Conservation (phyloP, 257 asterid species). For the Knoxia roxburghii region DNA sequence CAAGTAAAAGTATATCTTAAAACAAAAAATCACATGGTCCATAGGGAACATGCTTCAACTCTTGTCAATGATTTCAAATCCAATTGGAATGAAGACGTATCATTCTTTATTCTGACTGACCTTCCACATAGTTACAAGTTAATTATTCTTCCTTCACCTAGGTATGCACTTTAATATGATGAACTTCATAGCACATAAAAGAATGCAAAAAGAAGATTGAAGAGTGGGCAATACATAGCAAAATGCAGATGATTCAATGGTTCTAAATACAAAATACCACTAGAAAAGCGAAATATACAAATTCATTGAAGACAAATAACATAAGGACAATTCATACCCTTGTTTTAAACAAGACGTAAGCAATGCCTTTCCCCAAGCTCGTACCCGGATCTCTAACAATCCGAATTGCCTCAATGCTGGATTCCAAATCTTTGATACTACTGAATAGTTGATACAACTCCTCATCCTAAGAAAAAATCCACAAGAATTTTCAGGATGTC, state of each 20-base stretch:
- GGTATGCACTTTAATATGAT: neutral
- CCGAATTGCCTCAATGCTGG: constrained; percentile 76
- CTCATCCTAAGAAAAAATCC: constrained; percentile 54
- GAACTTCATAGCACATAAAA: too few species aligned
- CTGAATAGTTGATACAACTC: constrained; percentile 73
- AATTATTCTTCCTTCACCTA: neutral
- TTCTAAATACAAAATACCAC: neutral
- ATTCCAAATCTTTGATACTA: constrained; percentile 62
- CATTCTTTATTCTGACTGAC: neutral
- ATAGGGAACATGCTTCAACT: neutral
- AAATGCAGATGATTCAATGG: neutral
- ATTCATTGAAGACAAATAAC: neutral
- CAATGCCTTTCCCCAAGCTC: constrained; percentile 92
- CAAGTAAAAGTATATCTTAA: neutral
- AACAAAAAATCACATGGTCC: neutral
- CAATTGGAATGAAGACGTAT: neutral
- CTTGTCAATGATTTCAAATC: neutral
- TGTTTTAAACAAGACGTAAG: constrained; percentile 82
- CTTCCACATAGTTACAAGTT: neutral
- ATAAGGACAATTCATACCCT: constrained; percentile 44
- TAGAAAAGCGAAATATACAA: neutral
- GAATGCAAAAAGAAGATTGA: neutral
- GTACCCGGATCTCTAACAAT: constrained; percentile 88
- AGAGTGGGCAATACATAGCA: neutral
- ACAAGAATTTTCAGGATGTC: constrained; percentile 13